Evolutionary conservation across 75 land plant species (phyloP), one percentile per base, ranked within the genome.

Genomic region (Sequoia sempervirens): DNA sequence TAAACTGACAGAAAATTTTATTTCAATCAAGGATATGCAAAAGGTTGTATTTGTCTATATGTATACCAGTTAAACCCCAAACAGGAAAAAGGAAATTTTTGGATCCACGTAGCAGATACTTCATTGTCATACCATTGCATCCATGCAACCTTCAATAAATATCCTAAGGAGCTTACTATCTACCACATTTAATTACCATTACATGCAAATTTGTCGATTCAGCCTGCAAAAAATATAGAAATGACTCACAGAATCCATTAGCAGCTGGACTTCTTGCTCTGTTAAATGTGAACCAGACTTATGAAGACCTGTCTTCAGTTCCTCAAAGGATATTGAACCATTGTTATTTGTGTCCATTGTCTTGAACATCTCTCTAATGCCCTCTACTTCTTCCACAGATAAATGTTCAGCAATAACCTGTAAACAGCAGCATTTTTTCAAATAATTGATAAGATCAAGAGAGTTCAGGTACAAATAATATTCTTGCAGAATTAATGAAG

Each of bases 351-450:
- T 88, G 79, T 93, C 95, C 95, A 93, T 92, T 66, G 89, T 74
- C n/a, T 72, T 80, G 72, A 93, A 93, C 91, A 92, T 90, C n/a
- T 93, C 93, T 79, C 85, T 92, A 2, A 93, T 90, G 72, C 90
- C 87, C 83, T 89, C 93, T 23, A 90, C 92, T 85, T 93, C 95
- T 85, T 92, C 95, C 75, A 90, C 87, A 10, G 92, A 87, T 83
- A 93, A 84, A 52, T 92, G 92, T 73, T 92, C 94, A n/a, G 95
- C 95, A 82, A 93, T 93, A 41, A 93, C 95, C 95, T 93, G 80
- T 68, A 86, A 40, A 34, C 4, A 66, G n/a, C 54, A 56, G 18
- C 53, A n/a, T 38, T 38, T 79, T 28, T 20, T 37, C 43, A 41
- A 58, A 83, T 28, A 45, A n/a, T 36, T 45, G 70, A 88, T 82